Base-by-base conservation (phyloP, 495 filamentous ascomycete species). In the Poronia punctata region DNA sequence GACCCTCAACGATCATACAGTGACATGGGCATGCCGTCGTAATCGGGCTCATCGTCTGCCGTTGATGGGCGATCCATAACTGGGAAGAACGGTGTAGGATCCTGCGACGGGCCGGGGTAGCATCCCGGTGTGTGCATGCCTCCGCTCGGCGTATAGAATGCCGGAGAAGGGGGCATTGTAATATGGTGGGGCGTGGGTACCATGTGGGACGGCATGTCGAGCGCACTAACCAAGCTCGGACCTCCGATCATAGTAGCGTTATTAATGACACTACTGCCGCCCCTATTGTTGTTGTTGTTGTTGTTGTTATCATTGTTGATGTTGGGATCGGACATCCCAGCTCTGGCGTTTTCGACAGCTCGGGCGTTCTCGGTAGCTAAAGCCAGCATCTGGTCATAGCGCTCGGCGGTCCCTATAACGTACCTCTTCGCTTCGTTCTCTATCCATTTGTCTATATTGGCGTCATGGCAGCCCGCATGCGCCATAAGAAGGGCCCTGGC, bases 391-490 rank as follows among this genome's bases (percentile, higher is more conserved):
- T 57, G 60, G 28, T 57, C 52, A 19, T 61, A 63, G 7, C 47
- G 30, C 27, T 57, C 54, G 33, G 53, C 52, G 0, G 53, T 46
- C 12, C 57, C 60, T 31, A 64, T 40, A 14, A 67, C 65, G 34
- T 64, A 65, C 8, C 50, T 49, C 38, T 57, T 59, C 6, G 68
- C 68, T 49, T 67, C 62, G 29, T 59, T 65, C 43, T 66, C 57
- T 19, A 72, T 56, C 65, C 67, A 72, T 18, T 55, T 52, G 35
- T 70, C 49, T 48, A 72, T 71, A 32, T 67, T 68, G 10, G 57
- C 41, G 39, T 81, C 70, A 18, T 68, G 68, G 50, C 81, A 85
- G 34, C 67, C 65, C 18, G 74, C 71, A 50, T 83, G 80, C 18
- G 61, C 59, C 58, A 82, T 66, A 20, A 83, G 63, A 43, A 74